These are phyloP conservation scores for Lactuca saligna DNA, from an alignment of 129 eudicot species.

Conservation along the genomic window DNA sequence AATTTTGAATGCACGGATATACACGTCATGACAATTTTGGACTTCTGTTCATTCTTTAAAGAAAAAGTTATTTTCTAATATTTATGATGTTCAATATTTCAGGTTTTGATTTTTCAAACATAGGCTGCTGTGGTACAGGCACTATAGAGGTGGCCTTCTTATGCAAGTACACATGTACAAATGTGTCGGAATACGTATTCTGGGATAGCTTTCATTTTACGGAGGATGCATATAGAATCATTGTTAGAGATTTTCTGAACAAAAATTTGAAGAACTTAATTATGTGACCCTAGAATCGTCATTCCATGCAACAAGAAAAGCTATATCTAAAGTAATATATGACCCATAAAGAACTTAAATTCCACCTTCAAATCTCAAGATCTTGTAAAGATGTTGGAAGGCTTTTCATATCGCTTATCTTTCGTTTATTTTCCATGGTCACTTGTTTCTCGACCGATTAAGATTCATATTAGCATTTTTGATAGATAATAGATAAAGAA, in stretches of 20 bases:
- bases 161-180: slow-evolving; percentile 55
- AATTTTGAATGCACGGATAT: too few relatives aligned
- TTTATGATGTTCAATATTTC: neutral
- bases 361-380: too few relatives aligned
- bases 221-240: slow-evolving; percentile 50
- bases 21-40: neutral
- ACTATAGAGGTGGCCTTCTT: slow-evolving; percentile 64
- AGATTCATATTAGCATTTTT: neutral
- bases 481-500: neutral
- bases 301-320: neutral
- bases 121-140: slow-evolving; percentile 79
- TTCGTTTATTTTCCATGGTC: neutral
- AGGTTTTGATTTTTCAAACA: slow-evolving; percentile 55
- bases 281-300: slow-evolving; percentile 6
- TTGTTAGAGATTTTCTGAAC: slow-evolving; percentile 38
- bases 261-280: slow-evolving; percentile 29
- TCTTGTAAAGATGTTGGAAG: neutral
- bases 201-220: slow-evolving; percentile 89
- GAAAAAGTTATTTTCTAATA: neutral
- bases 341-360: neutral
- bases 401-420: neutral
- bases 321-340: too few relatives aligned
- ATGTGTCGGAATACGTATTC: slow-evolving; percentile 53
- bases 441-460: neutral
- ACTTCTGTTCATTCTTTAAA: too few relatives aligned